Base-by-base conservation (phyloP, 768 basidiomycete genomes). In the Grammothele lineata region DNA sequence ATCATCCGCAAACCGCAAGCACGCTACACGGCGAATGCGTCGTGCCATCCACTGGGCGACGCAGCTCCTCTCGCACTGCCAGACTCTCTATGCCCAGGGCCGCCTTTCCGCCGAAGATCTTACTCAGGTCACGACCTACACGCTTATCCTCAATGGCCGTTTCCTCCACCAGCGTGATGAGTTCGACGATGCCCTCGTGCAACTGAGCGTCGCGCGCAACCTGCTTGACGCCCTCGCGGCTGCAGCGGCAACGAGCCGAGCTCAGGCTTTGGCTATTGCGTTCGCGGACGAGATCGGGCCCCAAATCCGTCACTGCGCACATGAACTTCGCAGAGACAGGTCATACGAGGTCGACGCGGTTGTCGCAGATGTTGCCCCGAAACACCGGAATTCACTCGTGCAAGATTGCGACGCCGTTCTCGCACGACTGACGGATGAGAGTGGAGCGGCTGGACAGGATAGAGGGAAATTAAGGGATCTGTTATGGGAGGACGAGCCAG, bases 281-380 rank as follows among this genome's bases (percentile, higher is more conserved):
- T 87, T 90, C 59, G 77, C 85, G 5, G 94, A 98, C 60, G 86
- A 88, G 57, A 80, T 95, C 43, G 84, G 88, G 19, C 92, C 95
- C 0, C 83, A 96, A 64, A 92, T 98, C 44, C 74, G 95, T 37
- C 86, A 93, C 66, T 92, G 87, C 56, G 93, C 94, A 0, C 95
- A 97, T 58, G 85, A 92, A 58, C 72, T 94, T 12, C 89, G 92
- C 1, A 72, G 81, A 43, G 71, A 71, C 35, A 85, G 81, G 57
- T 83, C 88, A 3, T 94, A 93, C 65, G 89, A 92, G 61, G 69
- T 92, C 24, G 85, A 88, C 53, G 78, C 72, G 4, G 85, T 93
- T 53, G 85, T 81, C 17, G 67, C 70, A 5, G 85, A 87, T 45
- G 61, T 88, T 11, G 75, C 83, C 2, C 67, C 74, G 0, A 70